Base-by-base conservation (phyloP, 2,329 filamentous ascomycete species). In the Macrophomina tecta region DNA sequence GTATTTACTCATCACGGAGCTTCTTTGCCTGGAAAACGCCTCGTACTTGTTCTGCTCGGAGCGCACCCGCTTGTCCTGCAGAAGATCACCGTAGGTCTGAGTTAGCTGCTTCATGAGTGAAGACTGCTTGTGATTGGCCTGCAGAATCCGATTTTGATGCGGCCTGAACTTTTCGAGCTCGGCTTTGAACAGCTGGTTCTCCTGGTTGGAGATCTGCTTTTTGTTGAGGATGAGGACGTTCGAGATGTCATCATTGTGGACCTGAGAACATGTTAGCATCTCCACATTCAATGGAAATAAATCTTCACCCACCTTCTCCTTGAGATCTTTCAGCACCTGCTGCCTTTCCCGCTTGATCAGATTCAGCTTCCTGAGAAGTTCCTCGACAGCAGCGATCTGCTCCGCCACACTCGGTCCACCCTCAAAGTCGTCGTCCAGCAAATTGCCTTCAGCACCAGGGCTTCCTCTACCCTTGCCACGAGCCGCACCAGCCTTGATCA, bases 191-290 rank as follows among this genome's bases (percentile, higher is more conserved):
- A 99, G 86, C 74, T 97, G 93, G 12, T 85, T 90, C 78, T 99
- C 95, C 73, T 95, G 94, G 74, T 93, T 97, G 23, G 93, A 87
- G 74, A 98, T 94, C 1, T 93, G 91, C 80, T 98, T 99, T 78
- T 98, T 98, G 84, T 99, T 99, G 68, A 99, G 83, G 66, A 99
- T 99, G 68, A 99, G 84, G 12, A 98, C 94, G 75, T 97, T 95
- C 5, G 94, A 97, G 70, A 99, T 99, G 74, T 99, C 96, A 75
- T 99, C 96, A 71, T 91, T 93, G 80, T 97, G 94, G 64, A 94
- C 90, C 94, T 97, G 70, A 14, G 56, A 23, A 48, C 69, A 66
- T 38, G 67, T 69, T 65, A 69, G 48, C 12, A 40, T 23, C 23
- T 23, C 23, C 12, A 14, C 23, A 1, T 45, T 12, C 8, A 11